Percentiles rank a stretch among this genome's conserved stretches.
These are phyloP conservation scores for Anthracocystis setariae DNA, from an alignment of 1,284 basidiomycete species.

Conservation along the genomic window DNA sequence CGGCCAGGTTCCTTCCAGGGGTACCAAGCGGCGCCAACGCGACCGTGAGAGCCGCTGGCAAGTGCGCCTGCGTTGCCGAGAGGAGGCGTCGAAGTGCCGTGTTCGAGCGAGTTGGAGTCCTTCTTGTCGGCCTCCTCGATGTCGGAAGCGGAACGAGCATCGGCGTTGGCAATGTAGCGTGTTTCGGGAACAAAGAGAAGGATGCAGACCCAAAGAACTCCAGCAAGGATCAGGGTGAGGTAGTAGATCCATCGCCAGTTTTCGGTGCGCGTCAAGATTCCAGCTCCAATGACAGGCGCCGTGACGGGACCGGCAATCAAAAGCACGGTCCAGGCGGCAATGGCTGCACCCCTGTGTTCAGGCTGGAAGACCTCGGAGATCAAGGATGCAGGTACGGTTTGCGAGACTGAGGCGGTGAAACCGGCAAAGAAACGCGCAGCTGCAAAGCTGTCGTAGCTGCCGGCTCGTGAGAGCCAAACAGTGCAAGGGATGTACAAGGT, in stretches of 20 bases:
- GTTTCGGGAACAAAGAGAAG: slow-evolving; percentile 67
- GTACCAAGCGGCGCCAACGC: slow-evolving; percentile 63
- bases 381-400: slow-evolving; percentile 46
- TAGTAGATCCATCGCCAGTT: slow-evolving; percentile 47
- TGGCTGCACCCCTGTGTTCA: slow-evolving; percentile 66
- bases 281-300: slow-evolving; percentile 66
- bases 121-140: slow-evolving; percentile 23
- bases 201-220: slow-evolving; percentile 46
- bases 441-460: slow-evolving; percentile 45
- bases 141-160: background rate
- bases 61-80: slow-evolving; percentile 16
- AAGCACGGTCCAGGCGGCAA: slow-evolving; percentile 62
- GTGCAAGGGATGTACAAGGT: slow-evolving; percentile 65
- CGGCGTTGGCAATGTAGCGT: slow-evolving; percentile 55
- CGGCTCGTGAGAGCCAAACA: slow-evolving; percentile 64
- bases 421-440: slow-evolving; percentile 53
- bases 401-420: slow-evolving; percentile 33
- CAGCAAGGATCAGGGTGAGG: too few species aligned
- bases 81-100: slow-evolving; percentile 29
- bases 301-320: slow-evolving; percentile 62
- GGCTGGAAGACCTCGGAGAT: slow-evolving; percentile 52
- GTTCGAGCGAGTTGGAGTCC: slow-evolving; percentile 26
- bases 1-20: slow-evolving; percentile 65
- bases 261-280: slow-evolving; percentile 55
- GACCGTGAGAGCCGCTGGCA: slow-evolving; percentile 36